Percentiles rank a stretch among this genome's conserved stretches.
phyloP scores from a whole-genome alignment of 495 filamentous ascomycete genomes.

The Talaromyces ruber region DNA sequence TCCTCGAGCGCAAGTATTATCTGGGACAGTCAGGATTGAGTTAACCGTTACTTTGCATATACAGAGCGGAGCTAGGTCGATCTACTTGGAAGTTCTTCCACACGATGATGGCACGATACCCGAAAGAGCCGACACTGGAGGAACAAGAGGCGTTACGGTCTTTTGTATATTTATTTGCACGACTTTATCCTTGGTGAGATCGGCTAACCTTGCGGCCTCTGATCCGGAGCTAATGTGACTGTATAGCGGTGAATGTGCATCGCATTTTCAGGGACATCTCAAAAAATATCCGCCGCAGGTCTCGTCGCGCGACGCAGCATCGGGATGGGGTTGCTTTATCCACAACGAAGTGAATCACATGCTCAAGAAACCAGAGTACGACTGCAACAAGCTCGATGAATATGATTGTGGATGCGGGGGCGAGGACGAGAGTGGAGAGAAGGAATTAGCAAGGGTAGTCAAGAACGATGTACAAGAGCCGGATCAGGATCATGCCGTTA shows the following conservation, averaged over 20 bases:
- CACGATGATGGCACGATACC: conserved; percentile 91
- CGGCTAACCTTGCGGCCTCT: not conserved
- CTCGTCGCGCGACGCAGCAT: conserved; percentile 69
- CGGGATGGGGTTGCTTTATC: conserved; percentile 88
- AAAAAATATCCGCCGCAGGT: conserved; percentile 86
- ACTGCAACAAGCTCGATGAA: conserved; percentile 83
- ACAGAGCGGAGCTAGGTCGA: conserved; percentile 78
- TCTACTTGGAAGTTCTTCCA: conserved; percentile 90
- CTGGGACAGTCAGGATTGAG: conserved; percentile 12
- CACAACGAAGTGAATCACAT: conserved; percentile 93
- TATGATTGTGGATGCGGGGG: conserved; percentile 97
- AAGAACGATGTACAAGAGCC: conserved; percentile 2
- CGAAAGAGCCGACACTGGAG: conserved; percentile 71
- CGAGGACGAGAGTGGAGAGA: conserved; percentile 19
- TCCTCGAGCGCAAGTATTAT: too few species aligned
- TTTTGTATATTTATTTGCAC: conserved; percentile 83
- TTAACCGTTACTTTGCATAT: not conserved
- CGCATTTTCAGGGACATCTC: conserved; percentile 80
- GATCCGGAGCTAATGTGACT: not conserved
- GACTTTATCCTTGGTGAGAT: conserved; percentile 75
- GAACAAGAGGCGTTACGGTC: conserved; percentile 76
- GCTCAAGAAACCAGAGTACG: conserved; percentile 71
- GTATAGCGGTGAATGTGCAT: conserved; percentile 79
- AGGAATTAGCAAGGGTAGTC: conserved; percentile 7
- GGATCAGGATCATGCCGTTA: conserved; percentile 11